These are phyloP conservation scores for Neurospora terricola DNA, from an alignment of 495 filamentous ascomycete species.

Conservation along the genomic window DNA sequence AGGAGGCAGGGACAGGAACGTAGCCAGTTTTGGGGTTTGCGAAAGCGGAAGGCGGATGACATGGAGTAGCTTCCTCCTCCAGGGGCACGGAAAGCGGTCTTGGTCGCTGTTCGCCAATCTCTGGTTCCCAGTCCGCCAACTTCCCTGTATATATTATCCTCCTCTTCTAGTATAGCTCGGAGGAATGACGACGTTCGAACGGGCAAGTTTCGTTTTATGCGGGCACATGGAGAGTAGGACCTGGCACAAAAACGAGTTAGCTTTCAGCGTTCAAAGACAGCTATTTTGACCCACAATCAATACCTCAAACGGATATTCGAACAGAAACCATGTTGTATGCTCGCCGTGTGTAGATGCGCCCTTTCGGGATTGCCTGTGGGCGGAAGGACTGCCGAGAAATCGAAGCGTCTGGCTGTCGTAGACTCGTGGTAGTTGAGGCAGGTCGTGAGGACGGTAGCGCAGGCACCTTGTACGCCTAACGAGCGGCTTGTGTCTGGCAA, in stretches of 20 bases:
- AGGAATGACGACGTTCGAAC: neutral
- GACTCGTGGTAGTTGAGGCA: no score
- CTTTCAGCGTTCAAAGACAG: neutral
- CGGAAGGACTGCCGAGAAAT: no score
- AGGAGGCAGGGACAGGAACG: neutral
- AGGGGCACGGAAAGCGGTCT: neutral
- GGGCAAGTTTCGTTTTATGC: no score
- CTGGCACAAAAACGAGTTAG: neutral
- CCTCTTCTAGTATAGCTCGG: neutral
- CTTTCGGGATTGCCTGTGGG: no score
- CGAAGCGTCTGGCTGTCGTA: no score
- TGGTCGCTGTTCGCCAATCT: neutral
- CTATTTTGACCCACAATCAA: no score
- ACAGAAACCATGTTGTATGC: no score
- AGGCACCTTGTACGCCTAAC: no score
- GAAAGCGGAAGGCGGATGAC: neutral
- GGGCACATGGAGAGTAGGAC: neutral
- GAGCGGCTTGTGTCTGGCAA: no score
- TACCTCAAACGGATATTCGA: no score
- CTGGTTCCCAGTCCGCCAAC: neutral
- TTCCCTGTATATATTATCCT: neutral
- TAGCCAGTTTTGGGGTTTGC: neutral
- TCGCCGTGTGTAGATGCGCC: no score
- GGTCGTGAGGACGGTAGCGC: no score
- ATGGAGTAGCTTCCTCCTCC: neutral